phyloP scores from a whole-genome alignment of 305 asterid genomes.

The Solanum chacoense region DNA sequence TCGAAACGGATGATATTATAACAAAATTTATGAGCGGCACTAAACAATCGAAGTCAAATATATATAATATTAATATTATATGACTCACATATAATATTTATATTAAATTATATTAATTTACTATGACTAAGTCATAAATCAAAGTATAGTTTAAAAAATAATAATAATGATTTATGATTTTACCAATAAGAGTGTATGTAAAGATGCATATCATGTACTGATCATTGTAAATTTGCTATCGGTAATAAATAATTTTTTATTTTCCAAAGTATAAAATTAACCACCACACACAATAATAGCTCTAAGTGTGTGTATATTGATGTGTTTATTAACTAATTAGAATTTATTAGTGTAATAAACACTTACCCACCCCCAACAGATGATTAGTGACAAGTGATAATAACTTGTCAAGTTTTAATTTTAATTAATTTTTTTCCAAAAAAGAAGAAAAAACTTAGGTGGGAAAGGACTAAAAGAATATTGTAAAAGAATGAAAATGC shows the following conservation, averaged over 20 bases:
- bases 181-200: not conserved
- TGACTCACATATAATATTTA: not conserved
- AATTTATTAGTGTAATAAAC: not conserved
- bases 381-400: not conserved
- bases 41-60: not conserved
- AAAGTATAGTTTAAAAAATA: not conserved
- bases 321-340: not conserved
- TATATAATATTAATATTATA: not conserved
- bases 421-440: not conserved
- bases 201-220: not conserved
- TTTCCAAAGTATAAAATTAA: not conserved
- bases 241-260: too few species aligned
- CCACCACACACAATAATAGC: not conserved
- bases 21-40: not conserved
- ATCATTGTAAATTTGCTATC: not conserved
- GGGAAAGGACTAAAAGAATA: not conserved
- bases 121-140: not conserved
- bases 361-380: not conserved
- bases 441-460: not conserved
- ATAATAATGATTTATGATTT: not conserved
- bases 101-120: not conserved
- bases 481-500: not conserved
- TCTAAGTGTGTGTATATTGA: not conserved
- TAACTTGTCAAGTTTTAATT: not conserved
- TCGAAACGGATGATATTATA: not conserved